These are phyloP conservation scores for Populus trichocarpa DNA, from an alignment of 441 rosid species.

Conservation along the genomic window DNA sequence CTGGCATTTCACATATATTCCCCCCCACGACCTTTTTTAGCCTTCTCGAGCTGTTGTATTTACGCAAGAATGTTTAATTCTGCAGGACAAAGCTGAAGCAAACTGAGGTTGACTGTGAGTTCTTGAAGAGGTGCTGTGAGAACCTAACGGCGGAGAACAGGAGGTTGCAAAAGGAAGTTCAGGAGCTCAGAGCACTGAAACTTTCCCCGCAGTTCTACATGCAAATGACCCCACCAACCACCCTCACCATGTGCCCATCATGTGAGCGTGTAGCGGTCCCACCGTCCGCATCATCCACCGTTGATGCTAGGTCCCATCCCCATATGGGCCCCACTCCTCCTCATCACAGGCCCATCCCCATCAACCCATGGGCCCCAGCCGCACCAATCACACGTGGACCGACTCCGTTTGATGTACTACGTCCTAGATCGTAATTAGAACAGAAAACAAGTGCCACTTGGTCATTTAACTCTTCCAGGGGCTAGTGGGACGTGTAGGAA, in stretches of 20 bases:
- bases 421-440: constrained; percentile 39
- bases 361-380: constrained; percentile 53
- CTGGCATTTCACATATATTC: background rate
- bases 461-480: background rate
- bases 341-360: constrained; percentile 42
- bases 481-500: constrained; percentile 8
- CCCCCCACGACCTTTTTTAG: too few relatives aligned
- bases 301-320: constrained; percentile 20
- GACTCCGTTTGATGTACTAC: constrained; percentile 39
- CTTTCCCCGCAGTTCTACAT: constrained; percentile 92
- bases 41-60: background rate
- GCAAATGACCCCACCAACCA: constrained; percentile 97
- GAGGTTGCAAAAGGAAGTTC: constrained; percentile 84
- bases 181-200: constrained; percentile 85
- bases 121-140: constrained; percentile 81
- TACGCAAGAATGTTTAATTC: background rate
- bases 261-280: constrained; percentile 89
- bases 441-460: constrained; percentile 9
- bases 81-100: constrained; percentile 91
- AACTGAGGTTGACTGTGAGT: constrained; percentile 95
- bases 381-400: constrained; percentile 24
- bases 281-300: constrained; percentile 28
- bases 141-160: constrained; percentile 88
- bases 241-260: constrained; percentile 95
- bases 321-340: constrained; percentile 5